Evolutionary conservation across 139 green algal species (phyloP).

Genomic region (Diplosphaera chodatii): DNA sequence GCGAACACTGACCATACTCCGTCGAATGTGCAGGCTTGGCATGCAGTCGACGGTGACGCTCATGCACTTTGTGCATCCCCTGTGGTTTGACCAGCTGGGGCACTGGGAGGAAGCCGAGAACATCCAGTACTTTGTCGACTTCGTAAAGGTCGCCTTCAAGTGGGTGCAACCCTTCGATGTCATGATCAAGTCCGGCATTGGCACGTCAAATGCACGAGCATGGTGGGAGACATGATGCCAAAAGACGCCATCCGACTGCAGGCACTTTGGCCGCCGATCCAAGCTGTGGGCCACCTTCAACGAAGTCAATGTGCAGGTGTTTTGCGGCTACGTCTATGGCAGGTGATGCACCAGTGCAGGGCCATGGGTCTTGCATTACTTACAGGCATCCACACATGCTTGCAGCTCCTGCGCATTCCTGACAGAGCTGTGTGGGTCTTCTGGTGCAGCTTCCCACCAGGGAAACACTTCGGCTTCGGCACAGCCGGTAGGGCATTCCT

Average conservation of each 20-base stretch:
- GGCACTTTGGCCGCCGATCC: slow-evolving; percentile 50
- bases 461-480: slow-evolving; percentile 35
- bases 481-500: slow-evolving; percentile 24
- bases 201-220: too few species aligned
- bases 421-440: too few species aligned
- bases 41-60: slow-evolving; percentile 65
- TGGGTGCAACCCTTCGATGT: too few species aligned
- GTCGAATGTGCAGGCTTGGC: slow-evolving; percentile 18
- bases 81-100: slow-evolving; percentile 70
- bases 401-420: too few species aligned
- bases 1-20: too few species aligned
- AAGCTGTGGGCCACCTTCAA: slow-evolving; percentile 83
- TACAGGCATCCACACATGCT: too few species aligned
- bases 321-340: slow-evolving; percentile 68
- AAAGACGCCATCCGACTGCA: too few species aligned
- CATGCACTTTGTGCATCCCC: slow-evolving; percentile 75
- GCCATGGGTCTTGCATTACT: too few species aligned
- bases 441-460: slow-evolving; percentile 45
- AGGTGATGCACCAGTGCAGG: too few species aligned
- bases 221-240: too few species aligned
- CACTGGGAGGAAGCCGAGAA: slow-evolving; percentile 64
- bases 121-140: slow-evolving; percentile 66
- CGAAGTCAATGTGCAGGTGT: slow-evolving; percentile 59
- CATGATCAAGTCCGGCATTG: too few species aligned
- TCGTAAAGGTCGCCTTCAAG: slow-evolving; percentile 32